Percentiles rank a stretch among this genome's conserved stretches.
phyloP scores from a whole-genome alignment of 192 early-diverging fungal genomes.

The Backusella tuberculispora region DNA sequence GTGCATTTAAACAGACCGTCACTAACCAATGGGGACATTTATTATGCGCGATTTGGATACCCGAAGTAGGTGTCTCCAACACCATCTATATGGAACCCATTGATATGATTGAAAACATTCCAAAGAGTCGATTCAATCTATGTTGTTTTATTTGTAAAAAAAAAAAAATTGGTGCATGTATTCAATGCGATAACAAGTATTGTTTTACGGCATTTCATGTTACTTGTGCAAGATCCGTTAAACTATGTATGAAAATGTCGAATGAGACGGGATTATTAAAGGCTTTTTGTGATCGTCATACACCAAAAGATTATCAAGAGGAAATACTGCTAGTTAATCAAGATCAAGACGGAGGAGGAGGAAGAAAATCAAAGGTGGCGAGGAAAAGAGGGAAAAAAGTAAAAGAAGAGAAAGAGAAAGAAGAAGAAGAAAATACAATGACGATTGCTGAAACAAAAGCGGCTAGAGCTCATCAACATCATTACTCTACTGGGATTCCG shows the following conservation, averaged over 20 bases:
- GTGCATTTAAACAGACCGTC: conserved; percentile 96
- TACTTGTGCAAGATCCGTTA: conserved; percentile 86
- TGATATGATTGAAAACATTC: conserved; percentile 87
- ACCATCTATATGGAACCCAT: conserved; percentile 97
- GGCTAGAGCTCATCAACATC: conserved; percentile 58
- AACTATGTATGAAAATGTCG: conserved; percentile 81
- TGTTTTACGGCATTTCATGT: conserved; percentile 93
- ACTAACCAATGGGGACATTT: conserved; percentile 95
- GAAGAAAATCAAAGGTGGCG: conserved; percentile 25
- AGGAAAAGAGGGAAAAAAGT: not conserved
- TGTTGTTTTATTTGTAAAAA: conserved; percentile 85
- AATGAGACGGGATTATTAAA: conserved; percentile 66
- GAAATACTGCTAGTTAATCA: not conserved
- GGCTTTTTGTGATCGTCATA: conserved; percentile 90
- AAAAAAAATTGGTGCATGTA: conserved; percentile 81
- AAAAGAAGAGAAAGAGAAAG: not conserved
- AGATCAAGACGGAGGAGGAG: conserved; percentile 10
- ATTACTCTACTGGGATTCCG: conserved; percentile 63
- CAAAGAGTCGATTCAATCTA: conserved; percentile 83
- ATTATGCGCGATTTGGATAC: conserved; percentile 96
- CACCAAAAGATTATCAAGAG: conserved; percentile 65
- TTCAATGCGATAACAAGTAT: conserved; percentile 89
- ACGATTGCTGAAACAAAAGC: conserved; percentile 48
- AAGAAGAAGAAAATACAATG: not conserved
- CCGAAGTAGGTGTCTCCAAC: conserved; percentile 88